Evolutionary conservation across 148 eudicot species (phyloP), one percentile per base, ranked within the genome.

Genomic region (Silene uniflora): DNA sequence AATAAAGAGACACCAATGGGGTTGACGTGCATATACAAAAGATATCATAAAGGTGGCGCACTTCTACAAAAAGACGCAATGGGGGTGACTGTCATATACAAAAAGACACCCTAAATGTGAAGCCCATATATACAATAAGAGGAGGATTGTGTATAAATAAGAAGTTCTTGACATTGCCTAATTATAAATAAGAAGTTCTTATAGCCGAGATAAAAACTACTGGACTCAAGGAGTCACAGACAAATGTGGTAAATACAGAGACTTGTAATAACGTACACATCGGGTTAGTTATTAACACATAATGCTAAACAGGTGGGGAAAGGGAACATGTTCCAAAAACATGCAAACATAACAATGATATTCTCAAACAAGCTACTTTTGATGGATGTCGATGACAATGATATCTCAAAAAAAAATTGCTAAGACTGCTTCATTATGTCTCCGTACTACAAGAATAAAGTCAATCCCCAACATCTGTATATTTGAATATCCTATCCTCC

Each of bases 401-500:
- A 63, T 25, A 63, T 19, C 27, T 16, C 56, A 16, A 62, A 12
- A 19, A 62, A 11, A 19, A 19, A 62, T 25, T 4, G 39, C 25
- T 63, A 63, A 12, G 67, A 63, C 11, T 63, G 67, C 67, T 27
- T 61, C 32, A 63, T 63, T 25, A 63, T 63, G 67, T 27, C 42
- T 63, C 67, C 39, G 23, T 22, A 3, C 56, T 52, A 52, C 56
- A 52, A 52, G 56, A 52, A 52, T 52, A 52, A 52, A 52, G 17
- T 16, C 56, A 14, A 52, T 52, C 17, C 56, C 56, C 56, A 52
- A 52, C 16, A 52, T 52, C 0, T 13, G 56, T 52, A 13, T 13
- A 52, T 52, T 52, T 52, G 44, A 39, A 12, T 52, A 52, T 52
- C 56, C 56, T 52, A 16, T 52, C 56, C 56, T 12, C 56, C 17